phyloP scores from a whole-genome alignment of 2,329 filamentous ascomycete genomes.

The Fusarium brachygibbosum region DNA sequence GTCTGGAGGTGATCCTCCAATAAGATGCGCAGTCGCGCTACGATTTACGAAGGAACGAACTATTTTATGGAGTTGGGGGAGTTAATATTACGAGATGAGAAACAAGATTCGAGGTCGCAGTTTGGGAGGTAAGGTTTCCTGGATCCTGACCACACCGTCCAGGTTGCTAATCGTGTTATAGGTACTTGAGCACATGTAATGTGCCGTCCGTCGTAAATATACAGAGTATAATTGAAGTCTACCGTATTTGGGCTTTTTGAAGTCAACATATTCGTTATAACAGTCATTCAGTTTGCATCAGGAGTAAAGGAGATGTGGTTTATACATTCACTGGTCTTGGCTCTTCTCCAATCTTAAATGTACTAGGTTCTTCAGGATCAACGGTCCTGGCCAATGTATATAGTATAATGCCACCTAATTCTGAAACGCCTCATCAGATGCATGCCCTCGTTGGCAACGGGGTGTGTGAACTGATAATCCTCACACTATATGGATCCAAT shows the following conservation, averaged over 20 bases:
- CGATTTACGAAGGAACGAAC: slow-evolving; percentile 39
- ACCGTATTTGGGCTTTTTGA: not conserved
- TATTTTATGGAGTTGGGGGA: slow-evolving; percentile 20
- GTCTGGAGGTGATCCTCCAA: slow-evolving; percentile 74
- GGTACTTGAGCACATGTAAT: not conserved
- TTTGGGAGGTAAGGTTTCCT: slow-evolving; percentile 10
- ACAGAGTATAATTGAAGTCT: not conserved
- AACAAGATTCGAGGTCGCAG: not conserved
- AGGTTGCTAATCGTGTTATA: slow-evolving; percentile 8
- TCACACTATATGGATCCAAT: slow-evolving; percentile 28
- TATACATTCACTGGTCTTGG: slow-evolving; percentile 7
- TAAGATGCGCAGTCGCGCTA: slow-evolving; percentile 8
- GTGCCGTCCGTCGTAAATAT: not conserved
- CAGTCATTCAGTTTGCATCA: not conserved
- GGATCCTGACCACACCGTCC: not conserved
- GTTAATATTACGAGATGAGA: slow-evolving; percentile 4
- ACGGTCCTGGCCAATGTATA: slow-evolving; percentile 29
- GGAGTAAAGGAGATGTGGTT: not conserved
- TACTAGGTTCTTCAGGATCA: slow-evolving; percentile 28
- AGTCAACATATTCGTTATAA: not conserved
- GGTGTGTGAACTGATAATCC: slow-evolving; percentile 27
- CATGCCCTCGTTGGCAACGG: slow-evolving; percentile 39
- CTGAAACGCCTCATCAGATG: slow-evolving; percentile 51
- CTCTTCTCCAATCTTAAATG: slow-evolving; percentile 21
- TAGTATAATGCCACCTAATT: slow-evolving; percentile 42